Evolutionary conservation across 2,329 filamentous ascomycete species (phyloP).

Genomic region (Orbilia ellipsospora): DNA sequence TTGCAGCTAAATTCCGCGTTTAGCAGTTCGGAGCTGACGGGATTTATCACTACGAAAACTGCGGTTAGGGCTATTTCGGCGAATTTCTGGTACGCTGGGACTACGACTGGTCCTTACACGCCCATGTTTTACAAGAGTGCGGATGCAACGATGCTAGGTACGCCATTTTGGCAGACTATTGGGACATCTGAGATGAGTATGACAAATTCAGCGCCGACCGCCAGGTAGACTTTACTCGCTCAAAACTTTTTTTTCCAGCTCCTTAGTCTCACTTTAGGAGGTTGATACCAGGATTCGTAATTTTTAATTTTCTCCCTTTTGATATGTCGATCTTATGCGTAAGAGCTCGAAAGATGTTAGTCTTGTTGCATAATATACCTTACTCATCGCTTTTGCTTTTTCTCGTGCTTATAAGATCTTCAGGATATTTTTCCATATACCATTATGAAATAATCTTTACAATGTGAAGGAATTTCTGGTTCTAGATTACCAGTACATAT

Average conservation of each 20-base stretch:
- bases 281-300: no score
- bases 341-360: not conserved
- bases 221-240: not conserved
- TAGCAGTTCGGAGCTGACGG: not conserved
- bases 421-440: no score
- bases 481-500: not conserved
- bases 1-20: conserved; percentile 16
- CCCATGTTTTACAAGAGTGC: conserved; percentile 15
- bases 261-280: no score
- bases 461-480: no score
- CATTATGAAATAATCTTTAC: no score
- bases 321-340: not conserved
- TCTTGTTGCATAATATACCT: no score
- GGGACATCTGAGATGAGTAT: conserved; percentile 35
- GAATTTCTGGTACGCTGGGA: conserved; percentile 34
- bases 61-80: not conserved
- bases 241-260: not conserved
- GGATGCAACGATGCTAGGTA: not conserved
- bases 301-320: no score
- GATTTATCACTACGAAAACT: not conserved
- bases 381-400: no score
- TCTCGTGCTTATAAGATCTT: no score
- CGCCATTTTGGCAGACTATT: conserved; percentile 13
- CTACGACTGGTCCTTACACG: conserved; percentile 21
- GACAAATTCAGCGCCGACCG: conserved; percentile 23